These are phyloP conservation scores for Casuarina equisetifolia DNA, from an alignment of 306 rosid genomes.

Conservation along the genomic window DNA sequence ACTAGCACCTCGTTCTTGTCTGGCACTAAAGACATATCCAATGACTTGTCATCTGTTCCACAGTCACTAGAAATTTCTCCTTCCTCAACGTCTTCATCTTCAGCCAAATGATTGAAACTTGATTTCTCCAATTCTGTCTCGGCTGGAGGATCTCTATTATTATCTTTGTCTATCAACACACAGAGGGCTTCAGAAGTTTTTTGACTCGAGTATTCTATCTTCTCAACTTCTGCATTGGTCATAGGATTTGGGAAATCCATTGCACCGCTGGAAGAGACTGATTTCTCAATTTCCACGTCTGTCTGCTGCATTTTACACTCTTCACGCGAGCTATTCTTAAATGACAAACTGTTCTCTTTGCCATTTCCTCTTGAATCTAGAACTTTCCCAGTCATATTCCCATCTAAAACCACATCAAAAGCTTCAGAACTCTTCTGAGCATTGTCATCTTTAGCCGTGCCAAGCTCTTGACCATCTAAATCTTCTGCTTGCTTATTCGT, in stretches of 20 bases:
- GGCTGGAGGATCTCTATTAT: conserved; percentile 9
- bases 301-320: conserved; percentile 25
- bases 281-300: conserved; percentile 30
- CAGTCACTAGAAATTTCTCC: conserved; percentile 74
- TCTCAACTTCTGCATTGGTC: conserved; percentile 28
- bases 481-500: conserved; percentile 35
- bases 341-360: conserved; percentile 12
- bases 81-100: conserved; percentile 59
- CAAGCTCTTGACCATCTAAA: conserved; percentile 25
- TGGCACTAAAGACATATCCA: conserved; percentile 26
- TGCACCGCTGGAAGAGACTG: conserved; percentile 20
- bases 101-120: conserved; percentile 25
- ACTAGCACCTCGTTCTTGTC: conserved; percentile 36
- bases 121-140: conserved; percentile 23
- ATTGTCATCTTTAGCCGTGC: conserved; percentile 19
- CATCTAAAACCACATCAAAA: conserved; percentile 14
- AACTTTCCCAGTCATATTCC: conserved; percentile 8
- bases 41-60: conserved; percentile 30
- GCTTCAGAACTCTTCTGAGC: conserved; percentile 27
- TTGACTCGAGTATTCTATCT: conserved; percentile 26
- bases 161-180: conserved; percentile 30
- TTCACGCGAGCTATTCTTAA: conserved; percentile 12
- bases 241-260: conserved; percentile 21
- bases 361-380: conserved; percentile 17
- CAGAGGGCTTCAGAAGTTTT: conserved; percentile 27